Percentiles rank a stretch among this genome's conserved stretches.
Conservation (phyloP, 2,329 filamentous ascomycete species). For the Alternaria consortialis region DNA sequence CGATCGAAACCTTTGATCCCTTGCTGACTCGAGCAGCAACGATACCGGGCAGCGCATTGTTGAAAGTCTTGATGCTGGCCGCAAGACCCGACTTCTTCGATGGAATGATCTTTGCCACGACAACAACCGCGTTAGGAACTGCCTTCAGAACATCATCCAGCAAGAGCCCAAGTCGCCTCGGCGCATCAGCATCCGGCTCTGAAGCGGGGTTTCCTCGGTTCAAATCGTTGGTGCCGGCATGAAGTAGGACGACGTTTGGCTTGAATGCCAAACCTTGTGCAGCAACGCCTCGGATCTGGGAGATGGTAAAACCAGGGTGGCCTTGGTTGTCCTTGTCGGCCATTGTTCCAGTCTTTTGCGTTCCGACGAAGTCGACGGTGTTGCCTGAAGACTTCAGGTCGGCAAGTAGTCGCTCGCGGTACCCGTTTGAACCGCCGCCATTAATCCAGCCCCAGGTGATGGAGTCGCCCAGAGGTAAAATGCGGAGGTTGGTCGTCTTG, state of each 20-base stretch:
- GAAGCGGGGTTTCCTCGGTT: slow-evolving; percentile 20
- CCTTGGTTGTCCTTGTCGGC: slow-evolving; percentile 46
- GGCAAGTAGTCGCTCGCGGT: slow-evolving; percentile 44
- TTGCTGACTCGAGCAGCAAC: slow-evolving; percentile 27
- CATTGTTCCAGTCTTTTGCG: slow-evolving; percentile 41
- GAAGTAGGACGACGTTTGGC: slow-evolving; percentile 34
- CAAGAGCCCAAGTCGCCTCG: slow-evolving; percentile 43
- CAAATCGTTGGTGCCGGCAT: slow-evolving; percentile 36
- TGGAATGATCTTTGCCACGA: slow-evolving; percentile 51
- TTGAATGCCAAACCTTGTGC: slow-evolving; percentile 8
- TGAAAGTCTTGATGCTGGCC: slow-evolving; percentile 35
- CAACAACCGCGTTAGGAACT: slow-evolving; percentile 44
- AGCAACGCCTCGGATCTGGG: slow-evolving; percentile 32
- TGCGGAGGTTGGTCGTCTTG: slow-evolving; percentile 18
- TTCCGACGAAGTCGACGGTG: slow-evolving; percentile 44
- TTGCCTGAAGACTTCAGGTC: slow-evolving; percentile 30
- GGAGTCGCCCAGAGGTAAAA: slow-evolving; percentile 33
- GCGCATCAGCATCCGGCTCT: slow-evolving; percentile 40
- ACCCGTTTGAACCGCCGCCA: slow-evolving; percentile 35
- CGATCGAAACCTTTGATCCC: slow-evolving; percentile 40
- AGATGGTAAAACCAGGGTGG: slow-evolving; percentile 44
- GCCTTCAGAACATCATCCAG: slow-evolving; percentile 44
- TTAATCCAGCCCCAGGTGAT: slow-evolving; percentile 44
- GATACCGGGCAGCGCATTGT: slow-evolving; percentile 35
- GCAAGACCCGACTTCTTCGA: slow-evolving; percentile 21